Evolutionary conservation across 352 stramenopile species (phyloP), one percentile per base, ranked within the genome.

Genomic region (Phytophthora podocarpi): DNA sequence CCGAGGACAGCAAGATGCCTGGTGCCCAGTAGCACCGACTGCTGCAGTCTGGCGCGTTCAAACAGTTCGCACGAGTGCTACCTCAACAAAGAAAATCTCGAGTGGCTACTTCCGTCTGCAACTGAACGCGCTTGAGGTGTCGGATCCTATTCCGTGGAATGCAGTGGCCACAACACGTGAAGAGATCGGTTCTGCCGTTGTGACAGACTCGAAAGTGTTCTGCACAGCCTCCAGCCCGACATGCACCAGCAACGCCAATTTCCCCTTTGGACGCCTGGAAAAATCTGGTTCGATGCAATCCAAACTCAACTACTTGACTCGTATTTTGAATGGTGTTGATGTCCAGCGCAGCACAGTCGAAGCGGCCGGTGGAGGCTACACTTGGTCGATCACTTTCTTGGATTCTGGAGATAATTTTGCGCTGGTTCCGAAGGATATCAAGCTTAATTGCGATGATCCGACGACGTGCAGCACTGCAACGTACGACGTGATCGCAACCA

Each of bases 321-420:
- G 57, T 3, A 56, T 93, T 7, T 36, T 20, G 11, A 75, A 59
- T 36, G 82, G 86, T 39, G 91, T 98, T 1, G 68, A 90, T 46
- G 76, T 98, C 43, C 71, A 85, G 65, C 83, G 90, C 8, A 85
- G 84, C 15, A 60, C 80, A 0, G 66, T 65, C 18, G 52, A 35
- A 1, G 54, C 71, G 12, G 16, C 30, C 1, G 79, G 80, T 32
- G 83, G 83, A 13, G 79, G 86, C 0, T 97, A 90, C 50, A 84
- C 81, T 30, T 98, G 91, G 91, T 89, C 76, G 28, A 79, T 98
- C 45, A 97, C 91, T 28, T 98, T 98, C 72, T 64, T 94, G n/a
- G 91, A 98, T 61, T 57, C 69, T 20, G 82, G 76, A 10, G 82
- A 94, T 59, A 84, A 97, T 52, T 97, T 92, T 41, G 45, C 68